A percentile compares a stretch with the other conserved stretches of the same genome.
phyloP scores from a whole-genome alignment of 306 rosid genomes.

The Albizia julibrissin region DNA sequence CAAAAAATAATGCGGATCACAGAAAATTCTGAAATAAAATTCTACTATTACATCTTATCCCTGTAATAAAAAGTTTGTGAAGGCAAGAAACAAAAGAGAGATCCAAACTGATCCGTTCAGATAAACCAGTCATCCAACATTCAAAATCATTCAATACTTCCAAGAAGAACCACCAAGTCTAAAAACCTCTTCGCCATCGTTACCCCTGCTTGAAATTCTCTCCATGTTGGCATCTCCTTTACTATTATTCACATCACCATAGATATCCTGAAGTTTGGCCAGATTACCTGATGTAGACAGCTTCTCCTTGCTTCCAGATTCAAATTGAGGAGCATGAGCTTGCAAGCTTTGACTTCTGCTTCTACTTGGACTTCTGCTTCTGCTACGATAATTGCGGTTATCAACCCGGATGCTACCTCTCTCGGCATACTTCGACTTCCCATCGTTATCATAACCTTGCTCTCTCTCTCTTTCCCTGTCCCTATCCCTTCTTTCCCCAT shows the following conservation, averaged over 20 bases:
- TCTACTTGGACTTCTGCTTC: slow-evolving; percentile 72
- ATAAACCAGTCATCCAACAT: slow-evolving; percentile 14
- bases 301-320: slow-evolving; percentile 49
- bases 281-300: slow-evolving; percentile 72
- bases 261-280: slow-evolving; percentile 88
- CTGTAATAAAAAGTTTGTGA: background rate
- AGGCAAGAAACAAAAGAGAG: slow-evolving; percentile 22
- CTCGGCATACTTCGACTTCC: slow-evolving; percentile 53
- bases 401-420: slow-evolving; percentile 56
- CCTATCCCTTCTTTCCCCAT: slow-evolving; percentile 44
- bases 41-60: slow-evolving; percentile 42
- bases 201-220: slow-evolving; percentile 59
- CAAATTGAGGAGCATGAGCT: slow-evolving; percentile 46
- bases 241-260: slow-evolving; percentile 71
- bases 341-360: slow-evolving; percentile 77
- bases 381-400: slow-evolving; percentile 40
- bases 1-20: slow-evolving; percentile 36
- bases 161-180: slow-evolving; percentile 70
- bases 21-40: slow-evolving; percentile 11
- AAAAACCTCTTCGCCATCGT: slow-evolving; percentile 81
- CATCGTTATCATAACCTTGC: slow-evolving; percentile 59
- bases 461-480: slow-evolving; percentile 52
- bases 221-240: slow-evolving; percentile 58
- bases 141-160: slow-evolving; percentile 27
- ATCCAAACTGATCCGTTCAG: background rate